Evolutionary conservation across 2,329 filamentous ascomycete species (phyloP).

Genomic region (Penicillium sp.): DNA sequence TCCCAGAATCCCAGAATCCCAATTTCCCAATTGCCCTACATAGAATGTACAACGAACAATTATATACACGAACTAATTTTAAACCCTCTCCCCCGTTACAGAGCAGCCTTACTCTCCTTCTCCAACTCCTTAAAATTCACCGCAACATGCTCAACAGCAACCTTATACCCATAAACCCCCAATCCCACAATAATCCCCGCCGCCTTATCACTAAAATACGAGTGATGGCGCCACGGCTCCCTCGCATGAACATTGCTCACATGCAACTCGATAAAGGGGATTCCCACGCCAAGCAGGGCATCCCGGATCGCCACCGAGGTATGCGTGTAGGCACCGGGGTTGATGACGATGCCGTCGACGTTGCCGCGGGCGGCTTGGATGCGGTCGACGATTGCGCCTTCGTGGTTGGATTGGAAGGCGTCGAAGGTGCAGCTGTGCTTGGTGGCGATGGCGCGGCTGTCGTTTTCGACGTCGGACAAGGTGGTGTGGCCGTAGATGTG

Average conservation of each 20-base stretch:
- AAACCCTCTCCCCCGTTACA: neutral
- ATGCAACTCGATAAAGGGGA: constrained; percentile 81
- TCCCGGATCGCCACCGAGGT: constrained; percentile 79
- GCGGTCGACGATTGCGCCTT: constrained; percentile 74
- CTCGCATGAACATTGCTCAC: constrained; percentile 75
- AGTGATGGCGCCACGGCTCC: constrained; percentile 71
- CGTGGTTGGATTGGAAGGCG: constrained; percentile 77
- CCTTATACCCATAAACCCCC: constrained; percentile 66
- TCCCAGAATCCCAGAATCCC: neutral
- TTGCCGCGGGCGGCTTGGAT: constrained; percentile 69
- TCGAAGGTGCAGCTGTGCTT: constrained; percentile 59
- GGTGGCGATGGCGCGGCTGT: constrained; percentile 58
- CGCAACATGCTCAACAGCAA: constrained; percentile 61
- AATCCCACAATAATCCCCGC: constrained; percentile 74
- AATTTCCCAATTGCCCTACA: neutral
- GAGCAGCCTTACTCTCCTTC: constrained; percentile 21
- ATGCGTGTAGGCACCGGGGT: constrained; percentile 76
- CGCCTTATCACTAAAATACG: constrained; percentile 77
- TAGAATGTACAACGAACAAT: neutral
- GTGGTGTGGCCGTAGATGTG: constrained; percentile 74
- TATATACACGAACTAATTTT: neutral
- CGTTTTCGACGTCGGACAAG: constrained; percentile 64
- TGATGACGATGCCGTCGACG: constrained; percentile 71
- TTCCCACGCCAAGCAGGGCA: constrained; percentile 69
- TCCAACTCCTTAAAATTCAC: constrained; percentile 45